Evolutionary conservation across 2,329 filamentous ascomycete genomes (phyloP).

Genomic region (Teratosphaeria zuluensis): DNA sequence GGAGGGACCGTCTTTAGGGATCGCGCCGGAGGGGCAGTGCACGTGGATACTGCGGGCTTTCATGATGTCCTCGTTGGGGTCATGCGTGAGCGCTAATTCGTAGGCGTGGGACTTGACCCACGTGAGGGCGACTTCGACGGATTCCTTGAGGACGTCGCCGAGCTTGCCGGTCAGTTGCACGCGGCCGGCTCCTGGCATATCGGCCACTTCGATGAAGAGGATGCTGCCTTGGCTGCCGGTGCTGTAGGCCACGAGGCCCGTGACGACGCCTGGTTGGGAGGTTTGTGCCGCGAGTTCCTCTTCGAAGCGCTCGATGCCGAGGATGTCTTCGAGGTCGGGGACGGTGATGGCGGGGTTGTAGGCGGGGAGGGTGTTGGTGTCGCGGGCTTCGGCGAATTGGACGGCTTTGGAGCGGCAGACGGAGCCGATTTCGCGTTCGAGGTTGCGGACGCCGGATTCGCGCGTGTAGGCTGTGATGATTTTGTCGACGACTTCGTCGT

Average conservation of each 20-base stretch:
- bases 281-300: constrained; percentile 89
- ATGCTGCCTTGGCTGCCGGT: constrained; percentile 90
- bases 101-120: constrained; percentile 97
- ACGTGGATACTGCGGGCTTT: constrained; percentile 89
- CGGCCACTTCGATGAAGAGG: constrained; percentile 94
- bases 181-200: constrained; percentile 87
- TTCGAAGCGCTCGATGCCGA: constrained; percentile 88
- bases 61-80: constrained; percentile 86
- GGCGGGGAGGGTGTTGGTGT: constrained; percentile 50
- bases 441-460: constrained; percentile 88
- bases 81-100: constrained; percentile 72
- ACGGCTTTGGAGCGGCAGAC: constrained; percentile 94
- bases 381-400: constrained; percentile 83
- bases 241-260: constrained; percentile 89
- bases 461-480: constrained; percentile 95
- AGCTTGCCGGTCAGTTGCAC: constrained; percentile 95
- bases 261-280: constrained; percentile 79
- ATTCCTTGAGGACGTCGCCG: constrained; percentile 93
- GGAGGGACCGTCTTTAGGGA: constrained; percentile 78
- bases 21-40: constrained; percentile 87
- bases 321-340: constrained; percentile 76
- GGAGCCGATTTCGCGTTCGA: constrained; percentile 89
- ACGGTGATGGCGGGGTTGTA: constrained; percentile 68
- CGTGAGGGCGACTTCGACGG: constrained; percentile 86
- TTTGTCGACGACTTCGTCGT: constrained; percentile 79